These are phyloP conservation scores for Chlamydomonas sp. DNA, from an alignment of 139 green algal genomes.

Conservation along the genomic window DNA sequence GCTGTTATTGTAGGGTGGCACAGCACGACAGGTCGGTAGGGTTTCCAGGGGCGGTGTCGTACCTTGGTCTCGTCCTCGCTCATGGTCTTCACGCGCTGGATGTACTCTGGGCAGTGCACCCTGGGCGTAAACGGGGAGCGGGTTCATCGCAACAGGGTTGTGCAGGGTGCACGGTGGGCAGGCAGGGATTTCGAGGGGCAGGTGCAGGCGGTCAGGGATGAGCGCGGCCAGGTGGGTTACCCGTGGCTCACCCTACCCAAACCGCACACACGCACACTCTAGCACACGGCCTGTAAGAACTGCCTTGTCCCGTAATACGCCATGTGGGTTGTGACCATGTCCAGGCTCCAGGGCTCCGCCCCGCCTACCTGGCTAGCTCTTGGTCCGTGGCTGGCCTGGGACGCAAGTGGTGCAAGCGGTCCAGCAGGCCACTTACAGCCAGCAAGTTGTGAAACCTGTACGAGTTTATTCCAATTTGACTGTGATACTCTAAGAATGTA, in stretches of 20 bases:
- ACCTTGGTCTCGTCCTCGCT: conserved; percentile 41
- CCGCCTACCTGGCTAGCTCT: conserved; percentile 41
- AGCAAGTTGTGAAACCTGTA: conserved; percentile 58
- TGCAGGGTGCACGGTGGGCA: not conserved
- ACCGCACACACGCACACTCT: not conserved
- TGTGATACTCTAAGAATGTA: not conserved
- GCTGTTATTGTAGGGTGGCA: too few relatives aligned
- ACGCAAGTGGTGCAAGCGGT: conserved; percentile 51
- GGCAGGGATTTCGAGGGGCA: not conserved
- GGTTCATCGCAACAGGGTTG: not conserved
- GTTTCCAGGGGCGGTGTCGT: too few relatives aligned
- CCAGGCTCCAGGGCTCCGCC: not conserved
- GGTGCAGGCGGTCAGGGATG: too few relatives aligned
- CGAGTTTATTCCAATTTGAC: not conserved
- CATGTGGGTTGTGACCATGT: not conserved
- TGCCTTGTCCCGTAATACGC: not conserved
- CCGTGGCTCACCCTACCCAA: not conserved
- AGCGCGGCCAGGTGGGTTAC: not conserved
- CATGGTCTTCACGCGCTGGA: conserved; percentile 31
- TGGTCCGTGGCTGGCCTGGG: conserved; percentile 44
- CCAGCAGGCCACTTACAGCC: conserved; percentile 50
- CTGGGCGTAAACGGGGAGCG: not conserved
- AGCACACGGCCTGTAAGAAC: not conserved
- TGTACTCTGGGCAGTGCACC: conserved; percentile 47
- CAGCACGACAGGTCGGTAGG: too few relatives aligned